Percentiles rank a stretch among this genome's conserved stretches.
These are phyloP conservation scores for Phytophthora vignae DNA, from an alignment of 352 stramenopile genomes.

Conservation along the genomic window DNA sequence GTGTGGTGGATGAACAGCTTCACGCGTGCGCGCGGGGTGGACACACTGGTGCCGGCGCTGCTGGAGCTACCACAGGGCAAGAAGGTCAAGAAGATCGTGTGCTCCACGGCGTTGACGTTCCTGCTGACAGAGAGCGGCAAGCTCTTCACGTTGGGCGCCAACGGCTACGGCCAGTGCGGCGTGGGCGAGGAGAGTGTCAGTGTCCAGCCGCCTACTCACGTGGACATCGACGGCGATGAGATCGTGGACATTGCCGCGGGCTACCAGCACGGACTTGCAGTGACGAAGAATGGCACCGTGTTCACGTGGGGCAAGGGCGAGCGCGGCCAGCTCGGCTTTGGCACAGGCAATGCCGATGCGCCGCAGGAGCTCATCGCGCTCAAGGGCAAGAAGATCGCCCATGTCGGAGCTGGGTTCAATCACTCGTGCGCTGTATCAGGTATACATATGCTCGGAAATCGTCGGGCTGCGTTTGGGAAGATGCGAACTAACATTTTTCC, in stretches of 20 bases:
- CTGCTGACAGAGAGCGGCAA: constrained; percentile 81
- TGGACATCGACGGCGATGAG: constrained; percentile 73
- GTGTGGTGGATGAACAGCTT: constrained; percentile 79
- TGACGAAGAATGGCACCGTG: constrained; percentile 72
- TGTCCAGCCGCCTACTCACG: constrained; percentile 57
- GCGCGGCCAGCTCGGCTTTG: constrained; percentile 83
- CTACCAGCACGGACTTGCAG: constrained; percentile 81
- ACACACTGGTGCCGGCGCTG: constrained; percentile 64
- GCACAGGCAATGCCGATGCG: constrained; percentile 72
- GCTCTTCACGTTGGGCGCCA: constrained; percentile 81
- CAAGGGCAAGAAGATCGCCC: constrained; percentile 67
- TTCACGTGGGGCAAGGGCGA: constrained; percentile 89
- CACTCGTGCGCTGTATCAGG: constrained; percentile 74
- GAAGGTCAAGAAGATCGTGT: constrained; percentile 80
- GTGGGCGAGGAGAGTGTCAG: constrained; percentile 68
- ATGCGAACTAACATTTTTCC: constrained; percentile 1
- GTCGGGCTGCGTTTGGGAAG: not conserved
- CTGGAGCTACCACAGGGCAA: constrained; percentile 72
- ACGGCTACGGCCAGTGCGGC: constrained; percentile 85
- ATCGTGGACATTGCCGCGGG: constrained; percentile 77
- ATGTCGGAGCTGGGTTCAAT: constrained; percentile 87
- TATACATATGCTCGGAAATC: constrained; percentile 3
- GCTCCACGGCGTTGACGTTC: constrained; percentile 81
- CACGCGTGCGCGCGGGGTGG: constrained; percentile 64
- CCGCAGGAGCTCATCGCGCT: constrained; percentile 84